Conservation (phyloP, 257 asterid genomes). For the Capsicum chinense region DNA sequence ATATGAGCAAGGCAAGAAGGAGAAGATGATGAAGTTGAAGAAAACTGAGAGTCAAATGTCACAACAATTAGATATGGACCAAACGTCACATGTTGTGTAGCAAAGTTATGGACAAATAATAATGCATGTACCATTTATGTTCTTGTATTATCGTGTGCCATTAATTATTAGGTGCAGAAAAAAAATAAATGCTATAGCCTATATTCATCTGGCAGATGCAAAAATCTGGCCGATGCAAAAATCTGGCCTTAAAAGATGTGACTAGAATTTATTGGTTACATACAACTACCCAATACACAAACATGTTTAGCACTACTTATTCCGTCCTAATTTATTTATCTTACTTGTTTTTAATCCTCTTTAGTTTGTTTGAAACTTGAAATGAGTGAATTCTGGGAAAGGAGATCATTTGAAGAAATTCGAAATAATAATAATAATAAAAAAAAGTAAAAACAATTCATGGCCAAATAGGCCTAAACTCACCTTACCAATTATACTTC, state of each 20-base stretch:
- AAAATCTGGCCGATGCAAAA: background rate
- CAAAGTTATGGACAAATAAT: background rate
- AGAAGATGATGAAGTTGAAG: background rate
- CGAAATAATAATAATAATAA: too few relatives aligned
- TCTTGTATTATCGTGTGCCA: background rate
- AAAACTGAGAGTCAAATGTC: background rate
- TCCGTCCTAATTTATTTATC: too few relatives aligned
- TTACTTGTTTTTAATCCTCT: too few relatives aligned
- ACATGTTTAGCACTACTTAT: too few relatives aligned
- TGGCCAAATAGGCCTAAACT: too few relatives aligned
- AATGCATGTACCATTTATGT: background rate
- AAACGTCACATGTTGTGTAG: background rate
- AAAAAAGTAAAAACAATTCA: too few relatives aligned
- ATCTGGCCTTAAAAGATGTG: background rate
- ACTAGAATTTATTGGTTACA: background rate
- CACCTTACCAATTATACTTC: too few relatives aligned
- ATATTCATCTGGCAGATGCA: background rate
- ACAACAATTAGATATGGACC: background rate
- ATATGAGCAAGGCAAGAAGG: slow-evolving; percentile 13
- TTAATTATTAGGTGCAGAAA: background rate
- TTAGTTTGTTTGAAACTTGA: too few relatives aligned
- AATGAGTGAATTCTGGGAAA: too few relatives aligned
- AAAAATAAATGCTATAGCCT: background rate
- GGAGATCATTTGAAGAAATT: too few relatives aligned
- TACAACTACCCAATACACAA: background rate